A percentile compares a stretch with the other conserved stretches of the same genome.
These are phyloP conservation scores for Ganoderma lucidum DNA, from an alignment of 1,284 basidiomycete species.

Conservation along the genomic window DNA sequence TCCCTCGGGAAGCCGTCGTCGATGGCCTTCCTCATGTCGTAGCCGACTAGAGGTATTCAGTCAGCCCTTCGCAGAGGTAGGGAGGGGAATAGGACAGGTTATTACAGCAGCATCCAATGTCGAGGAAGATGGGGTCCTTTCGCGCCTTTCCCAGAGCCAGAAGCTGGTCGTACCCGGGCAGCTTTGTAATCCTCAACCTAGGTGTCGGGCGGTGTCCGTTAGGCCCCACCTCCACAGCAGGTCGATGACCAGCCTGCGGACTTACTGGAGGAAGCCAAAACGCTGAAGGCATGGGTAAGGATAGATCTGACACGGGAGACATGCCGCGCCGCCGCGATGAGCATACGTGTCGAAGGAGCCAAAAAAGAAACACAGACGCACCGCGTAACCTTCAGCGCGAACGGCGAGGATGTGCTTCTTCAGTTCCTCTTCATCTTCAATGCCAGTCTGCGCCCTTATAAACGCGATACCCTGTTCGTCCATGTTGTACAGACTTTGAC, in stretches of 20 bases:
- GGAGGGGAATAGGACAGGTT: constrained; percentile 26
- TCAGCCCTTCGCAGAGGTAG: neutral
- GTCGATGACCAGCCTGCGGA: neutral
- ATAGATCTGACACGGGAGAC: neutral
- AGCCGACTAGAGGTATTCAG: neutral
- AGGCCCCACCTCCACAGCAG: neutral
- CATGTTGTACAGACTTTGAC: neutral
- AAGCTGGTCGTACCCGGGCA: constrained; percentile 12
- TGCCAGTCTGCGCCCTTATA: constrained; percentile 48
- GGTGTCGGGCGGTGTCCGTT: too few relatives aligned
- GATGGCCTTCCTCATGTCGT: constrained; percentile 10
- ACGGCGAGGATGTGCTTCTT: constrained; percentile 52
- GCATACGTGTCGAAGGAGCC: neutral
- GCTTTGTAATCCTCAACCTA: constrained; percentile 7
- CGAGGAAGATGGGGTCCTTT: constrained; percentile 9
- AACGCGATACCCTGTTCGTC: neutral
- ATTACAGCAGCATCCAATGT: constrained; percentile 20
- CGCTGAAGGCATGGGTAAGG: constrained; percentile 12
- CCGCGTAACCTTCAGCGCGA: constrained; percentile 40
- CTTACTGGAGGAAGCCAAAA: constrained; percentile 16
- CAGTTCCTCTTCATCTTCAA: constrained; percentile 47
- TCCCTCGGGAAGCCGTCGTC: constrained; percentile 37
- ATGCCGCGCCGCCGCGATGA: neutral
- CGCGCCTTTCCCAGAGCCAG: constrained; percentile 13
- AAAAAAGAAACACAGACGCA: neutral